Base-by-base conservation (phyloP, 179 eudicot genomes). In the Pouteria campechiana region DNA sequence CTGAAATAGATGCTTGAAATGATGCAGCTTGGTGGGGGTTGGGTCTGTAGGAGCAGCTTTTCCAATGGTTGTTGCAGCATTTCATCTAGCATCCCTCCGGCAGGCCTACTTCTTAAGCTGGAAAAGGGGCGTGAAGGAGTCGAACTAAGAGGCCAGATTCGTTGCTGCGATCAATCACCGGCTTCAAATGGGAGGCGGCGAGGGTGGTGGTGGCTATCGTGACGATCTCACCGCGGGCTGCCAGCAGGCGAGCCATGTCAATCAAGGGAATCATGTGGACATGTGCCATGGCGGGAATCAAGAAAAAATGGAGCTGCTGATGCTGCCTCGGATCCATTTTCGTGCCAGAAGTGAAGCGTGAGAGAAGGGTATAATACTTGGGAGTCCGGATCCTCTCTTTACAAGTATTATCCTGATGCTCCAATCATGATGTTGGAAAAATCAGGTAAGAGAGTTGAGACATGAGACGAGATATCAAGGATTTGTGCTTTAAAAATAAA, bases 221-320 rank as follows among this genome's bases (percentile, higher is more conserved):
- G 41, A 55, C 36, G 2, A n/a, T 19, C 7, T 46, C 46, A 5
- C 69, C 64, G 4, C 44, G 55, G 3, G 32, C 35, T 0, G 66
- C 61, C 9, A 65, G 27, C 9, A 59, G 10, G 16, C 32, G 28
- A 13, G 66, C 57, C 1, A 60, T 37, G 29, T 65, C 72, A 6
- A 54, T 16, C 49, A 45, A 44, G 38, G 72, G 72, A 8, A 65
- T 53, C 40, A 54, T 29, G 31, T 60, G 65, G 53, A 65, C 65
- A 33, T 43, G 72, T 24, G 61, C 52, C 39, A 60, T 29, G 34
- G 47, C 18, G 41, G 59, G 59, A 33, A 53, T n/a, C 37, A 61
- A 36, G 17, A 48, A 46, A 54, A 61, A 61, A 32, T 53, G 54
- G 27, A 44, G 38, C 2, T 38, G 15, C 17, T 29, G 13, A n/a